Evolutionary conservation across 495 filamentous ascomycete species (phyloP).

Genomic region (Lichenothelia convexa): DNA sequence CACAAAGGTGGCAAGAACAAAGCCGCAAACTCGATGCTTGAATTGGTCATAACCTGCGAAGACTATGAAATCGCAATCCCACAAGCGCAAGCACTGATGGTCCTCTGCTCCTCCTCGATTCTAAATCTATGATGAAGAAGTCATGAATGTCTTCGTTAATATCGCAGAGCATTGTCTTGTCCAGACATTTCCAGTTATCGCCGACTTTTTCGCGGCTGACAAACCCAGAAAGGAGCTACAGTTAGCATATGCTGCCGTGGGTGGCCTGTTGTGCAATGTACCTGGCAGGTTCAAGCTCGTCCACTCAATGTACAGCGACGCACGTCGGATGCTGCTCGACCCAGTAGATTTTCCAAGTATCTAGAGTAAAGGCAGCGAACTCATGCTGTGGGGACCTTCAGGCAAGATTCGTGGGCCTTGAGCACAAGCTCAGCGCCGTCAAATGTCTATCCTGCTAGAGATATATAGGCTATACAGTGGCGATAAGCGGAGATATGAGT

Average conservation of each 20-base stretch:
- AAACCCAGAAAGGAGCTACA: slow-evolving; percentile 1
- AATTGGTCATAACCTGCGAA: too few species aligned
- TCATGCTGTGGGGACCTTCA: not conserved
- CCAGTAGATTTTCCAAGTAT: not conserved
- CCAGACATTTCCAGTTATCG: not conserved
- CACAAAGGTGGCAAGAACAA: too few species aligned
- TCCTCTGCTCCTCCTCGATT: not conserved
- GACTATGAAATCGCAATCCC: too few species aligned
- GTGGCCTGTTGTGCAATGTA: slow-evolving; percentile 2
- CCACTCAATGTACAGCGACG: slow-evolving; percentile 5
- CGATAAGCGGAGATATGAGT: slow-evolving; percentile 5
- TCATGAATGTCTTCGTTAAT: not conserved
- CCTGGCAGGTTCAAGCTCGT: slow-evolving; percentile 2
- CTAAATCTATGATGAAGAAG: slow-evolving; percentile 1
- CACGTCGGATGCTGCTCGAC: slow-evolving; percentile 1
- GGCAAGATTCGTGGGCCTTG: not conserved
- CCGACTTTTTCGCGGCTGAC: not conserved
- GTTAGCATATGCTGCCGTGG: slow-evolving; percentile 5
- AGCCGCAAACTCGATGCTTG: too few species aligned
- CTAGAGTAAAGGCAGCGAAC: too few species aligned
- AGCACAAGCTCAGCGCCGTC: not conserved
- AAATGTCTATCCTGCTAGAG: slow-evolving; percentile 3
- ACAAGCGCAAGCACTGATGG: not conserved
- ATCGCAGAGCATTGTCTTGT: not conserved
- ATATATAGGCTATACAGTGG: slow-evolving; percentile 6